These are phyloP conservation scores for Coemansia sp. DNA, from an alignment of 192 early-diverging fungal species.

Conservation along the genomic window DNA sequence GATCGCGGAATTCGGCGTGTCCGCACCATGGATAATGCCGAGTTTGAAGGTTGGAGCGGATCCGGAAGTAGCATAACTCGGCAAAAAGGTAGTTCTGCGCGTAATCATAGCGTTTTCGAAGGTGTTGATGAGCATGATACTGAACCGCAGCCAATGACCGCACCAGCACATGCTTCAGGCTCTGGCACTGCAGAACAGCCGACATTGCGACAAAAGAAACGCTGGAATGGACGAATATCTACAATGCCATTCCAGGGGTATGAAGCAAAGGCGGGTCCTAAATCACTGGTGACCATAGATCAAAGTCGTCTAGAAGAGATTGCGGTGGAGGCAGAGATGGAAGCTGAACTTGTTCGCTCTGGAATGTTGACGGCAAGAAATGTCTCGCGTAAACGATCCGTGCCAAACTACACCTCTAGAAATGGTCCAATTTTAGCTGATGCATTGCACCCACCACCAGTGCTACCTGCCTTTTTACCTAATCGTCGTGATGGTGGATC, in stretches of 20 bases:
- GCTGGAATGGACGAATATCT: slow-evolving; percentile 49
- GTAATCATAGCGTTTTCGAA: slow-evolving; percentile 33
- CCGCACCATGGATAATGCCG: slow-evolving; percentile 39
- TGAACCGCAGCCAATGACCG: slow-evolving; percentile 7
- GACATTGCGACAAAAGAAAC: slow-evolving; percentile 19
- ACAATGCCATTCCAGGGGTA: slow-evolving; percentile 48
- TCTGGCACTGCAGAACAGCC: neutral
- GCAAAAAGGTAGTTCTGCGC: neutral
- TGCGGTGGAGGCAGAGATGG: slow-evolving; percentile 47
- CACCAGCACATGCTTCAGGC: neutral
- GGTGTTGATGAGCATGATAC: neutral
- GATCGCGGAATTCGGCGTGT: slow-evolving; percentile 15
- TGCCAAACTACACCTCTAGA: slow-evolving; percentile 6
- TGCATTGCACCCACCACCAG: slow-evolving; percentile 12
- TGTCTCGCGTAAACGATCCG: slow-evolving; percentile 19
- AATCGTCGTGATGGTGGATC: slow-evolving; percentile 1
- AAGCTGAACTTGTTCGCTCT: slow-evolving; percentile 45
- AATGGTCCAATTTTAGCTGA: neutral
- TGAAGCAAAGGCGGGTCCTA: slow-evolving; percentile 22
- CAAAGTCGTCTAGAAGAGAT: slow-evolving; percentile 34
- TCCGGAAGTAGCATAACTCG: neutral
- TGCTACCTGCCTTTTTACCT: slow-evolving; percentile 35
- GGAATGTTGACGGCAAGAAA: slow-evolving; percentile 37
- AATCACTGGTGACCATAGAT: slow-evolving; percentile 17
- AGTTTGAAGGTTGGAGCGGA: slow-evolving; percentile 10